Evolutionary conservation across 2,329 filamentous ascomycete genomes (phyloP).

Genomic region (Fusarium longipes): DNA sequence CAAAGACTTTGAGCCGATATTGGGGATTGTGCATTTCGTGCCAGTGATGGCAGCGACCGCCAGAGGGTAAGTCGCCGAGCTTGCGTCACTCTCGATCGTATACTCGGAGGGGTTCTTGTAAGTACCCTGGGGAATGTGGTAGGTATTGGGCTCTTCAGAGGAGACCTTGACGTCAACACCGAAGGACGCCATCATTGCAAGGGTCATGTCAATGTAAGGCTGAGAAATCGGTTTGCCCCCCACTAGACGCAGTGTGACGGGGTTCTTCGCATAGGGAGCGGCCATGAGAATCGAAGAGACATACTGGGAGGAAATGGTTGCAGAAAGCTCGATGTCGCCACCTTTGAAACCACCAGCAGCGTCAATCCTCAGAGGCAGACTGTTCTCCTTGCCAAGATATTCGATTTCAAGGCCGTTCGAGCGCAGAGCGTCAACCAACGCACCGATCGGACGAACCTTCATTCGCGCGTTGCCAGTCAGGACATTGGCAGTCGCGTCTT

Average conservation of each 20-base stretch:
- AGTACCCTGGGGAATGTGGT: conserved; percentile 86
- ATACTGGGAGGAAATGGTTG: conserved; percentile 98
- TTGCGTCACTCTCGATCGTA: conserved; percentile 94
- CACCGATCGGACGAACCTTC: conserved; percentile 94
- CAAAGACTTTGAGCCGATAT: conserved; percentile 91
- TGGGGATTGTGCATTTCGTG: conserved; percentile 94
- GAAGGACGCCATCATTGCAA: conserved; percentile 95
- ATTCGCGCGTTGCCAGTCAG: conserved; percentile 95
- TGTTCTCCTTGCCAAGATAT: conserved; percentile 85
- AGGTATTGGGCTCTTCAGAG: conserved; percentile 84
- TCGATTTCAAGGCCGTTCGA: conserved; percentile 88
- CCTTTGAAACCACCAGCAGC: conserved; percentile 86
- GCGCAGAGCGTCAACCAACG: conserved; percentile 88
- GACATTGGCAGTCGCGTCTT: conserved; percentile 72
- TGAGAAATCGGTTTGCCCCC: conserved; percentile 99
- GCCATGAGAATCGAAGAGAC: conserved; percentile 98
- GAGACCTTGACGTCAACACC: conserved; percentile 85
- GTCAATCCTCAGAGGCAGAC: conserved; percentile 84
- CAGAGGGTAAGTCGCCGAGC: conserved; percentile 95
- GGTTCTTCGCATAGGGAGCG: conserved; percentile 93
- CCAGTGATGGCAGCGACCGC: conserved; percentile 95
- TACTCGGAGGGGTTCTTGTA: conserved; percentile 90
- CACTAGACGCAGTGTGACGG: conserved; percentile 88
- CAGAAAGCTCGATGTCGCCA: conserved; percentile 89
- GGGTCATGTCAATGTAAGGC: conserved; percentile 98